Evolutionary conservation across 2,329 filamentous ascomycete genomes (phyloP), one percentile per base, ranked within the genome.

Genomic region (Fusarium pilosicola): DNA sequence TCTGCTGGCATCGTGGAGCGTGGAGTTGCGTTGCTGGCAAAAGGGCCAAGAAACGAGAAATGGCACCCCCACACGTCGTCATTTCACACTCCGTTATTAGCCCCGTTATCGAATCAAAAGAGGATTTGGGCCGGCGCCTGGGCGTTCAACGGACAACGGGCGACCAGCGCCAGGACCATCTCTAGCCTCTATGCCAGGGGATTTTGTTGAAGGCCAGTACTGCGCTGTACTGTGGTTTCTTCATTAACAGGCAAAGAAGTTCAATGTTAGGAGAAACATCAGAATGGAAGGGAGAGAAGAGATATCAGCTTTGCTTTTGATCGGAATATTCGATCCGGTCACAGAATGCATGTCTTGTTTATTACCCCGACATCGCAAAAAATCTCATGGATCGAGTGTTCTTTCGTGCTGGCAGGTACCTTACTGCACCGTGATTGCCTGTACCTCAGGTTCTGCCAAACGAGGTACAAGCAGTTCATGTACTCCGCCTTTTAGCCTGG

Each of bases 51-150:
- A 71, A 69, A 65, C 70, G 66, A 73, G 67, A 66, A 65, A 72
- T 44, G 65, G 58, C 68, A 71, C 70, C 73, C 76, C 76, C 76
- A 77, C 76, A 77, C 69, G 62, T 78, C 75, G 74, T 78, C 76
- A 77, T 78, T 78, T 77, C 73, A 74, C 65, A 70, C 58, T 69
- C 74, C 74, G 67, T 78, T 76, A 76, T 78, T 78, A 78, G 76
- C 64, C 70, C 68, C 65, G 67, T 74, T 76, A 65, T 73, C 76
- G 73, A 78, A 77, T 78, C 76, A 77, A 75, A 77, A 76, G 66
- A 65, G 73, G 74, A 48, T 67, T 73, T 55, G 62, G 44, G 22
- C 39, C 52, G 63, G 74, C 68, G 75, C 52, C 73, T 69, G 68
- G 71, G 67, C 67, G 69, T 75, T 76, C 65, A 73, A 76, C 70